Evolutionary conservation across 768 basidiomycete species (phyloP), one percentile per base, ranked within the genome.

Genomic region (Agrocybe praecox): DNA sequence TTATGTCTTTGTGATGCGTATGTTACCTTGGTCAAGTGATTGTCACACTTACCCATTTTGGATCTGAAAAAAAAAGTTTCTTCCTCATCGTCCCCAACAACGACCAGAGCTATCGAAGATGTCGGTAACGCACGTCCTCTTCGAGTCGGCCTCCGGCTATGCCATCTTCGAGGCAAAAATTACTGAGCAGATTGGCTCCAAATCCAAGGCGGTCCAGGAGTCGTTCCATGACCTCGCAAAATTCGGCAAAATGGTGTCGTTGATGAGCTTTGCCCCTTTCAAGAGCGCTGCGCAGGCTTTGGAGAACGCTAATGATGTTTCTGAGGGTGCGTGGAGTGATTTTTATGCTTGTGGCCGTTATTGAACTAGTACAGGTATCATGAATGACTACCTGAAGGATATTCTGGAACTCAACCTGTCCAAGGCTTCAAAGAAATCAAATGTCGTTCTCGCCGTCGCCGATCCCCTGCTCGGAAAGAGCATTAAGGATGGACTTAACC

Each of bases 281-380:
- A 93, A 92, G 73, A 94, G 80, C 57, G 94, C 95, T 21, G 94
- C 92, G 0, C 88, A 96, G 69, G 95, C 95, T 32, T 79, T 98
- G 63, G 94, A 98, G 76, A 98, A 97, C 64, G 89, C 89, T 50
- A 98, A 98, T 69, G 96, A 98, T 74, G 73, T 98, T 15, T 97
- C 96, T 10, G 96, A 98, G 80, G 94, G 96, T 94, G 58, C 26
- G 84, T 75, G 23, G 14, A 4, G 1, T 40, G 5, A 11, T 56
- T 26, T 51, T 40, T 52, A 34, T 18, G 18, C 56, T n/a, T 18
- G 1, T 53, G 9, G 54, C 9, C 56, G 42, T 33, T 59, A 54
- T 23, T 18, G 9, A 7, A 19, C 48, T 52, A 42, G 4, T 24
- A 22, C 62, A 96, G 95, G 94, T 57, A 83, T 95, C 59, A 72